Evolutionary conservation across 495 filamentous ascomycete species (phyloP).

Genomic region (Penicillium alfredii): DNA sequence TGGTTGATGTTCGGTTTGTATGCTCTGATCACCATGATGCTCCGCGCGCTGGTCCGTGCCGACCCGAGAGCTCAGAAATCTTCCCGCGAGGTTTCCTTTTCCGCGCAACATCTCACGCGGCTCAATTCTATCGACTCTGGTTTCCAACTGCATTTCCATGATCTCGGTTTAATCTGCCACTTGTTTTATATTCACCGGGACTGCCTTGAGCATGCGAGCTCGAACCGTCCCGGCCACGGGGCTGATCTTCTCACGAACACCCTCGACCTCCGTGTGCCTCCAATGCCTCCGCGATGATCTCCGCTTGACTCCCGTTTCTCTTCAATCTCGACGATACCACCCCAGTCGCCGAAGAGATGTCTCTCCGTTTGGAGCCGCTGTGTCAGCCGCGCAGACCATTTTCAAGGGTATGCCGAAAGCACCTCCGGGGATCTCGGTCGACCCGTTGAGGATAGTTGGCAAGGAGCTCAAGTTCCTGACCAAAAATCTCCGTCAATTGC

Average conservation of each 20-base stretch:
- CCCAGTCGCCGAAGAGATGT: constrained; percentile 37
- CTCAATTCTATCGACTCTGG: neutral
- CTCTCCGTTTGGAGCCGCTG: constrained; percentile 61
- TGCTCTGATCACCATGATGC: no score
- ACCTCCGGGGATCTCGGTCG: constrained; percentile 56
- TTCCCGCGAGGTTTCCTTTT: constrained; percentile 22
- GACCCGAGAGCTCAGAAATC: constrained; percentile 30
- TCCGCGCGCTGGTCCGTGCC: constrained; percentile 28
- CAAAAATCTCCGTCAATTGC: constrained; percentile 77
- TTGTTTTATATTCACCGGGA: constrained; percentile 2
- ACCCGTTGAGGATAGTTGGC: constrained; percentile 74
- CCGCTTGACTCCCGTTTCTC: constrained; percentile 15
- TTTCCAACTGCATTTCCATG: constrained; percentile 9
- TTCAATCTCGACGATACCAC: constrained; percentile 40
- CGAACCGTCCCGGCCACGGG: constrained; percentile 35
- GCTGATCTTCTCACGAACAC: constrained; percentile 36
- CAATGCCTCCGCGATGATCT: constrained; percentile 44
- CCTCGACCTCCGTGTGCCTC: constrained; percentile 33
- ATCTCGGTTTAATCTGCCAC: constrained; percentile 1
- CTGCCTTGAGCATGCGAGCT: constrained; percentile 37
- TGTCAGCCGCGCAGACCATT: constrained; percentile 71
- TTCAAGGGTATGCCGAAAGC: constrained; percentile 64
- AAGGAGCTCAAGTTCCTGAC: constrained; percentile 94
- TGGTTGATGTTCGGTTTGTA: no score
- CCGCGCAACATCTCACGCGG: no score